Evolutionary conservation across 345 rosid genomes (phyloP).

Genomic region (Pistacia vera): DNA sequence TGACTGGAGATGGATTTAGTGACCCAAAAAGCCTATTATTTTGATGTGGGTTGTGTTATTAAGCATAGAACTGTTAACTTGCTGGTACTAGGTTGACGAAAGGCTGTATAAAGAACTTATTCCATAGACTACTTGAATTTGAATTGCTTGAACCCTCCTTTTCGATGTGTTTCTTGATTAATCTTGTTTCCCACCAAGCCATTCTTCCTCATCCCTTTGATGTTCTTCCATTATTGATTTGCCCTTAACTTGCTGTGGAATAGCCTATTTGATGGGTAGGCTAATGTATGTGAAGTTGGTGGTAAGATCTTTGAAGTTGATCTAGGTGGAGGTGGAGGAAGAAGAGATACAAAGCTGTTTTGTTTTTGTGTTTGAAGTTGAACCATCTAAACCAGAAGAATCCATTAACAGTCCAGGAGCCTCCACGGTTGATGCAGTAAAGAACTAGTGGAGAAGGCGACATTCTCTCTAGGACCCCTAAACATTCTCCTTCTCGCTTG

Average conservation of each 20-base stretch:
- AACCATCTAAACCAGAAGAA: constrained; percentile 34
- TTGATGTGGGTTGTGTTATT: constrained; percentile 14
- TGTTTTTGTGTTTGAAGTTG: constrained; percentile 32
- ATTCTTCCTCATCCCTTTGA: constrained; percentile 37
- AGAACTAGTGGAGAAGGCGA: constrained; percentile 21
- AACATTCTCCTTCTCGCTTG: constrained; percentile 57
- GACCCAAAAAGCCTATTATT: constrained; percentile 22
- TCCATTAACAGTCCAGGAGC: constrained; percentile 47
- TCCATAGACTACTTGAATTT: constrained; percentile 16
- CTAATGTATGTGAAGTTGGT: constrained; percentile 17
- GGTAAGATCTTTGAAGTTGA: constrained; percentile 49
- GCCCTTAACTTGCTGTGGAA: constrained; percentile 22
- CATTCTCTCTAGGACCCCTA: constrained; percentile 25
- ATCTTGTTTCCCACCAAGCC: constrained; percentile 28
- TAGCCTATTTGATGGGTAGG: constrained; percentile 8
- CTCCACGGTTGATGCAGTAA: constrained; percentile 41
- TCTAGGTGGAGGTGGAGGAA: constrained; percentile 54
- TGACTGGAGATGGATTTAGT: constrained; percentile 24
- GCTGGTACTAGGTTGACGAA: constrained; percentile 5
- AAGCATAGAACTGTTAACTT: constrained; percentile 10
- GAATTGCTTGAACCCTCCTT: constrained; percentile 27
- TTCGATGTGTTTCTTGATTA: constrained; percentile 29
- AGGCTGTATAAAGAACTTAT: constrained; percentile 20
- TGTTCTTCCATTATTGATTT: constrained; percentile 32
- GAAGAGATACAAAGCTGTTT: constrained; percentile 48